Base-by-base conservation (phyloP, 208 protist species). In the Leishmania braziliensis region DNA sequence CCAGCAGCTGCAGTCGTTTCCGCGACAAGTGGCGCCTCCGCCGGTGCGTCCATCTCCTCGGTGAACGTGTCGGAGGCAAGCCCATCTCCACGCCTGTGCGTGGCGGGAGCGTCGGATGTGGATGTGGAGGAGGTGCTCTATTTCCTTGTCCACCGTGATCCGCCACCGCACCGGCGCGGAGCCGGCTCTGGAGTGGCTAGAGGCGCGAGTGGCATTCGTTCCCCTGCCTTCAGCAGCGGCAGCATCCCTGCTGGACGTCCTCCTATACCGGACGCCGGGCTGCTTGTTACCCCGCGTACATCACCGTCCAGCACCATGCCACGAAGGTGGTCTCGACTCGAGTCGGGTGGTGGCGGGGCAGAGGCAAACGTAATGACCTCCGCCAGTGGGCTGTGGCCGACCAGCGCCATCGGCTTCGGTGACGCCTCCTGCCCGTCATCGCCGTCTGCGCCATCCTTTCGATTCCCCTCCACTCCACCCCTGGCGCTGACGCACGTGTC, bases 91-190 rank as follows among this genome's bases (percentile, higher is more conserved):
- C 79, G 79, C 12, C 18, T 86, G 79, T 82, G 79, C 54, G 75
- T 86, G 10, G 65, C 78, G 0, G 82, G 82, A 33, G 46, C 77
- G 10, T 82, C 74, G 36, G 78, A 86, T n/a, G 10, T 53, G 0
- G 78, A 79, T 10, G 54, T 82, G 78, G 82, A 86, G 46, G 82
- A 80, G 26, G 78, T 86, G 5, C 75, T 86, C 29, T 58, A 82
- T 5, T 86, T 82, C 43, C 12, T 86, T 29, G n/a, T 72, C 48
- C 82, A 86, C 78, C 82, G 82, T 48, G 82, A 86, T 26, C 29
- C 70, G 29, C 43, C 82, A 54, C 36, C 29, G n/a, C 48, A 62
- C 9, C 62, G 51, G 29, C 18, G 77, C 62, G 77, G 70, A 8
- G 54, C 77, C 9, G 6, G 62, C 26, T 68, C 62, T 39, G 29